Evolutionary conservation across 2,329 filamentous ascomycete genomes (phyloP), one percentile per base, ranked within the genome.

Genomic region (Hymenoscyphus fraxineus): DNA sequence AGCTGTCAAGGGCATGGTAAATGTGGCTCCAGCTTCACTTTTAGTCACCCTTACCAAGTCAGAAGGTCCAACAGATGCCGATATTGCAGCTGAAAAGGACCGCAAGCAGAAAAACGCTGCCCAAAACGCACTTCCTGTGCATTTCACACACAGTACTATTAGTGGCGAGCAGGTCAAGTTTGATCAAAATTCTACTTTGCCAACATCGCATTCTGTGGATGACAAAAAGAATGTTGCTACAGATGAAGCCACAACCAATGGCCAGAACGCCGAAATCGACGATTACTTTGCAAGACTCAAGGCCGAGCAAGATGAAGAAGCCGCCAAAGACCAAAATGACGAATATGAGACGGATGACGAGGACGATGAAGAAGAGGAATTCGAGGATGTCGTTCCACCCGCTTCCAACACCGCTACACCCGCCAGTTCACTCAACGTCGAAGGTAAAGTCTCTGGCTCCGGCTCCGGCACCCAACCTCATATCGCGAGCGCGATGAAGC

Each of bases 101-200:
- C 81, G 83, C 57, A 88, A 87, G 73, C 87, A 88, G 72, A 85
- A 86, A 75, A 80, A 88, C 67, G 85, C 87, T 1, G 80, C 82
- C 69, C 87, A 91, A 73, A 92, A 92, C 73, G 87, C 85, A 7
- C 77, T 92, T 66, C 89, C 89, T 1, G 78, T 82, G 9, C 92
- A 89, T 88, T 90, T 91, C 78, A 85, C 86, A 0, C 84, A 88
- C 64, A 90, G 87, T 67, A 91, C 88, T 1, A 83, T 91, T 58
- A 86, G 82, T 4, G 85, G 86, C 60, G 82, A 86, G 65, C 83
- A 84, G n/a, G 89, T 85, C 74, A 77, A 79, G 51, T 78, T 76
- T 69, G 75, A 78, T 68, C 69, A 73, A 47, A 77, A 75, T 61
- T 73, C 66, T 12, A 69, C 75, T 27, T 74, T 78, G 32, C 80